Evolutionary conservation across 2,329 filamentous ascomycete genomes (phyloP), one percentile per base, ranked within the genome.

Genomic region (Diaporthe caulivora): DNA sequence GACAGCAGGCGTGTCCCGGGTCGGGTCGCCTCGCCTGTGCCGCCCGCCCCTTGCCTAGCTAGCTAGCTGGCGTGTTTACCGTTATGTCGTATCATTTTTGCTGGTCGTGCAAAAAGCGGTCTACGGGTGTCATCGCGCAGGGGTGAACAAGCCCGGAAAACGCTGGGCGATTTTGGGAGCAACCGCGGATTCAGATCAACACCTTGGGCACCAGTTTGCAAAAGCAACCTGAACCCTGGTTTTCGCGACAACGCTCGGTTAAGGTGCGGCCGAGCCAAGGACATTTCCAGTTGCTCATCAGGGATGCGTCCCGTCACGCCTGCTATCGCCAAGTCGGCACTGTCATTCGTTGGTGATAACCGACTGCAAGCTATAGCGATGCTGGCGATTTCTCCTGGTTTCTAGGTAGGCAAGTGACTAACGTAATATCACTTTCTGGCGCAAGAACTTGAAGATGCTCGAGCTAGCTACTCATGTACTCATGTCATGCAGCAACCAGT

Each of bases 21-120:
- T 15, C 62, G 47, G 62, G 31, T 67, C 47, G 47, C 47, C 34
- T 67, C 47, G 47, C 47, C 34, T 58, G n/a, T 26, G 44, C 44
- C 42, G 44, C 37, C 62, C n/a, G 44, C 31, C 42, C 29, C 34
- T 9, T 34, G 9, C 34, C 34, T 34, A 47, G 47, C 31, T 24
- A 44, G 21, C 13, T 53, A 2, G 44, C 47, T 67, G 47, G 21
- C 62, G 31, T 67, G 31, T 44, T 18, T 40, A 18, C 44, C 8
- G 40, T 29, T 11, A 21, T 4, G 47, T 67, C 62, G 62, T 67
- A 29, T 37, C 47, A 67, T 40, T 40, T 67, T 65, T 21, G 34
- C 9, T 9, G 3, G 44, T 31, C 13, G 47, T 53, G 62, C 47
- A 67, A 67, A 67, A 49, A 67, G 62, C 62, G 62, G 62, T 67